Percentiles rank a stretch among this genome's conserved stretches.
Conservation (phyloP, 1,139 yeast species). For the Candida sp. region DNA sequence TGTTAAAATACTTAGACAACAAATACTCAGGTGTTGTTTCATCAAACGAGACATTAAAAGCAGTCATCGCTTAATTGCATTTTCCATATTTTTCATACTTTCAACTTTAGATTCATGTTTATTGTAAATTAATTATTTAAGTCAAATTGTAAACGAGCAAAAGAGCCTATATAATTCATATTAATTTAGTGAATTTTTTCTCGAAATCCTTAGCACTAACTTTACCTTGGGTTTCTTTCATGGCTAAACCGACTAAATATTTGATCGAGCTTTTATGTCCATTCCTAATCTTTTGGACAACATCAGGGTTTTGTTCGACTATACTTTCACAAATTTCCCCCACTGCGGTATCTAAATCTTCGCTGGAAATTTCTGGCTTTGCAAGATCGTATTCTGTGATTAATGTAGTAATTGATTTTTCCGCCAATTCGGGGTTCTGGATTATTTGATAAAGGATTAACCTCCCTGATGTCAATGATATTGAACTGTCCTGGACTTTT, state of each 20-base stretch:
- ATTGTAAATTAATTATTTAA: not conserved
- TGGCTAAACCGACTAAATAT: constrained; percentile 79
- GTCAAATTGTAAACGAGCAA: not conserved
- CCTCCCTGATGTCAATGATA: constrained; percentile 59
- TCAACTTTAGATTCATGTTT: not conserved
- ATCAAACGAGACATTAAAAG: constrained; percentile 50
- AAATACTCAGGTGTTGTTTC: constrained; percentile 62
- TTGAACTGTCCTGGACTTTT: constrained; percentile 16
- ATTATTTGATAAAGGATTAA: constrained; percentile 59
- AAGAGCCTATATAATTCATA: not conserved
- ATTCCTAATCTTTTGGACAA: constrained; percentile 51
- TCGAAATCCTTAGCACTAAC: constrained; percentile 51
- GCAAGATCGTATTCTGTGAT: constrained; percentile 57
- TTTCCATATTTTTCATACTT: not conserved
- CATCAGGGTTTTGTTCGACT: constrained; percentile 47
- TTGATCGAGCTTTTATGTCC: constrained; percentile 70
- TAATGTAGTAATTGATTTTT: constrained; percentile 32
- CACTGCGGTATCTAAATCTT: constrained; percentile 41
- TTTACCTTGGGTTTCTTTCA: constrained; percentile 74
- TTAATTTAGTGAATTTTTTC: constrained; percentile 28
- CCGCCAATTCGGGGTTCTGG: constrained; percentile 35
- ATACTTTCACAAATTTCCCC: constrained; percentile 51
- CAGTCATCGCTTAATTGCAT: constrained; percentile 40
- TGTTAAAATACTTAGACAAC: constrained; percentile 71
- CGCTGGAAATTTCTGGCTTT: constrained; percentile 27